Evolutionary conservation across 179 eudicot genomes (phyloP).

Genomic region (Monotropa hypopitys): DNA sequence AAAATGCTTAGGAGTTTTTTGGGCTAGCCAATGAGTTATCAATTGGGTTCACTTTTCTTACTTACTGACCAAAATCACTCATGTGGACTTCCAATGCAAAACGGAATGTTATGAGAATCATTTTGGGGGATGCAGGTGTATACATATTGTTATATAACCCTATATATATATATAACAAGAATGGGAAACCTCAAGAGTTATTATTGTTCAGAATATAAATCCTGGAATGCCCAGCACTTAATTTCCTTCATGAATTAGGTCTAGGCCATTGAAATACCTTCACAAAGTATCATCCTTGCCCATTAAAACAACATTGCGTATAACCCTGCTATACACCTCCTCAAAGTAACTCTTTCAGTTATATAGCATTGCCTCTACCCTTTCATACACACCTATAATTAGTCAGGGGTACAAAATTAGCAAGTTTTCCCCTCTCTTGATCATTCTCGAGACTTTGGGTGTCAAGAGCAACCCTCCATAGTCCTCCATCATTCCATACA

Average conservation of each 20-base stretch:
- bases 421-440: slow-evolving; percentile 63
- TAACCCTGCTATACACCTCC: background rate
- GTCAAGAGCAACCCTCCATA: slow-evolving; percentile 95
- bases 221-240: background rate
- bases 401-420: slow-evolving; percentile 75
- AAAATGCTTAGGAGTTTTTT: background rate
- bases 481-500: slow-evolving; percentile 96
- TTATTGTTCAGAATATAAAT: background rate
- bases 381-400: slow-evolving; percentile 52
- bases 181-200: background rate
- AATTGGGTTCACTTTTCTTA: background rate
- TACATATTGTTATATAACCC: background rate
- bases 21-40: background rate
- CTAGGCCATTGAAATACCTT: background rate
- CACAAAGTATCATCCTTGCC: background rate
- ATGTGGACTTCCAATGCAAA: background rate
- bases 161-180: background rate
- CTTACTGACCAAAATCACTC: background rate
- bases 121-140: background rate
- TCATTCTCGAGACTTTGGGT: slow-evolving; percentile 94
- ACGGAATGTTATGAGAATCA: background rate
- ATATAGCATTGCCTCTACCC: background rate
- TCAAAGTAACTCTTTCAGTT: background rate
- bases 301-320: background rate
- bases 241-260: slow-evolving; percentile 1